Base-by-base conservation (phyloP, 495 filamentous ascomycete genomes). In the Physcia stellaris region DNA sequence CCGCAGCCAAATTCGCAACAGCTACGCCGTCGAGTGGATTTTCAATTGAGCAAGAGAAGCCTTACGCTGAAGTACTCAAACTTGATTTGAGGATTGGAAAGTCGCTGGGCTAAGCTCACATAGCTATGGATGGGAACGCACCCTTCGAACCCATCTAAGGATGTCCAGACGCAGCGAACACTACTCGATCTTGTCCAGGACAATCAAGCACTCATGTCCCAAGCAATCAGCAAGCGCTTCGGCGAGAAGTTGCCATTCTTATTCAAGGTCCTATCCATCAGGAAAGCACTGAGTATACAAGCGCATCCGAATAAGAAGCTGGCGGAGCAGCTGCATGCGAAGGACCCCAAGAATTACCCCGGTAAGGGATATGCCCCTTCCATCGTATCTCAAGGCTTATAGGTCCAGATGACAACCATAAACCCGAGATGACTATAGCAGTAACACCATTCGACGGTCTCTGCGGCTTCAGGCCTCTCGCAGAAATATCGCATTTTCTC, bases 51-150 rank as follows among this genome's bases (percentile, higher is more conserved):
- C 67, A 80, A 23, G 75, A 86, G 47, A 78, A 80, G 56, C 69
- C 67, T 17, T 95, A 95, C 52, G 84, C 86, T 28, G 88, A 94
- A 61, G 86, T 85, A 56, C 53, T 61, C 35, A 41, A 43, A 19
- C 56, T 36, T 31, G 40, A 45, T 20, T 33, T 45, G 6, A 55
- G 55, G 17, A 57, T 55, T 32, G 6, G 19, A 6, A 19, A 35
- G 60, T 63, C 48, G 54, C 61, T 15, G 26, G 35, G 29, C 36
- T 33, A 22, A 19, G 26, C 20, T 13, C 4, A n/a, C 41, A 21
- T 56, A 94, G 85, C 63, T 98, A 51, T 98, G 90, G 90, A 96
- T 98, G 90, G 90, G 90, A 49, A 96, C 90, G 2, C 90, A 98
- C 52, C 90, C 88, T 18, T 92, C 85, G 28, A 80, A 93, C 42